Conservation (phyloP, 2,329 filamentous ascomycete genomes). For the Macrophomina tecta region DNA sequence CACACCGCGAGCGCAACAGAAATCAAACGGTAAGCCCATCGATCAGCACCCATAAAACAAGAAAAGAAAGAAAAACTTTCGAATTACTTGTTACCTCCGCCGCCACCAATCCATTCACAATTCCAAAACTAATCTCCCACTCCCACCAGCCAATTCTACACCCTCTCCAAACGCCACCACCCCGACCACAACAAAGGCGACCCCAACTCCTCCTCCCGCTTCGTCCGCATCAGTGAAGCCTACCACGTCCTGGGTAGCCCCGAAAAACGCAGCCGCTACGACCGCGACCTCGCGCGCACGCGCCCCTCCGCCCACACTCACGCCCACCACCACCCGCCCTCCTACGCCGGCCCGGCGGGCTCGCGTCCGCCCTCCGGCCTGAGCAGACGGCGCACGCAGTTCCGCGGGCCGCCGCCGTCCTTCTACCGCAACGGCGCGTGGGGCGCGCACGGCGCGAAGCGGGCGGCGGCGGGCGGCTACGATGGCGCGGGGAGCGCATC, state of each 20-base stretch:
- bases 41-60: neutral
- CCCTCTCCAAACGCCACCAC: conserved; percentile 88
- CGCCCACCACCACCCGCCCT: conserved; percentile 43
- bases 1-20: conserved; percentile 72
- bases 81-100: conserved; percentile 10
- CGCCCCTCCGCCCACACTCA: conserved; percentile 33
- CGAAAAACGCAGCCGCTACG: conserved; percentile 79
- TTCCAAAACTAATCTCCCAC: neutral
- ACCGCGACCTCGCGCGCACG: conserved; percentile 67
- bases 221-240: conserved; percentile 83
- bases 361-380: conserved; percentile 81
- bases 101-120: conserved; percentile 19
- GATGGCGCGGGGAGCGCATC: neutral
- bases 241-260: conserved; percentile 77
- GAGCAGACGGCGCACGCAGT: conserved; percentile 75
- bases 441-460: conserved; percentile 68
- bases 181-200: conserved; percentile 87
- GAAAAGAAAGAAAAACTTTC: neutral
- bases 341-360: conserved; percentile 69
- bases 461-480: conserved; percentile 38
- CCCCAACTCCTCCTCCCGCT: conserved; percentile 73
- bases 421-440: conserved; percentile 87
- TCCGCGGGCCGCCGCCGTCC: conserved; percentile 84
- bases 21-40: conserved; percentile 76
- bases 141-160: conserved; percentile 72